phyloP scores from a whole-genome alignment of 2,329 filamentous ascomycete genomes.

The Pezicula neosporulosa region DNA sequence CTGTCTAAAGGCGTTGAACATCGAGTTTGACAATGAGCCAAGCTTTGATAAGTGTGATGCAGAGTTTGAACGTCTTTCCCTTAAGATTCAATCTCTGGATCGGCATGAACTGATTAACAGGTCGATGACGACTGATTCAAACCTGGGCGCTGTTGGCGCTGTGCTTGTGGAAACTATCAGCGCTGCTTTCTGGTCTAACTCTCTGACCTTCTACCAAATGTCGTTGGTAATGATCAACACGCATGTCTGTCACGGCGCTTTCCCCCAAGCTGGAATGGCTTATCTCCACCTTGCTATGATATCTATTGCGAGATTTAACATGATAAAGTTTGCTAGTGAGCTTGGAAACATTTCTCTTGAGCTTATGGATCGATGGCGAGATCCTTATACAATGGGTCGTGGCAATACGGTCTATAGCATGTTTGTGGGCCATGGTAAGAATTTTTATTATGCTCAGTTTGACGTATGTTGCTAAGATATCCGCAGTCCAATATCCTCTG shows the following conservation, averaged over 20 bases:
- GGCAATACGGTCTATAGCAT: slow-evolving; percentile 67
- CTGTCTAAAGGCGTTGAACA: slow-evolving; percentile 66
- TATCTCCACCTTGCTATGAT: slow-evolving; percentile 69
- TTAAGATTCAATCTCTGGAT: slow-evolving; percentile 56
- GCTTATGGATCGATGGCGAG: slow-evolving; percentile 59
- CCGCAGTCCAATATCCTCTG: slow-evolving; percentile 54
- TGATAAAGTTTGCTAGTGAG: slow-evolving; percentile 64
- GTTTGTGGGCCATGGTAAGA: slow-evolving; percentile 58
- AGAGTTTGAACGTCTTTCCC: slow-evolving; percentile 63
- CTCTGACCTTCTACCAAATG: slow-evolving; percentile 69
- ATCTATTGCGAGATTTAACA: slow-evolving; percentile 65
- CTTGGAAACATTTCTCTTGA: slow-evolving; percentile 60
- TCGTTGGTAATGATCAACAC: slow-evolving; percentile 63
- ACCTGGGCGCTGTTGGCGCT: slow-evolving; percentile 61
- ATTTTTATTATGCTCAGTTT: too few species aligned
- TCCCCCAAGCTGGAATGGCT: slow-evolving; percentile 65
- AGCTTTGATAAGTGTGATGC: slow-evolving; percentile 75
- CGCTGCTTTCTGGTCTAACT: slow-evolving; percentile 71
- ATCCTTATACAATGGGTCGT: slow-evolving; percentile 63
- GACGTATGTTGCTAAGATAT: too few species aligned
- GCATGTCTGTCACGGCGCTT: slow-evolving; percentile 60
- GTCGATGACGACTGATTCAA: slow-evolving; percentile 43
- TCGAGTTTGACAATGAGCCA: slow-evolving; percentile 61
- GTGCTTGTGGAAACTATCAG: slow-evolving; percentile 68
- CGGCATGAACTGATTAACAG: slow-evolving; percentile 41